Base-by-base conservation (phyloP, 2,329 filamentous ascomycete genomes). In the Sporothrix brasiliensis region DNA sequence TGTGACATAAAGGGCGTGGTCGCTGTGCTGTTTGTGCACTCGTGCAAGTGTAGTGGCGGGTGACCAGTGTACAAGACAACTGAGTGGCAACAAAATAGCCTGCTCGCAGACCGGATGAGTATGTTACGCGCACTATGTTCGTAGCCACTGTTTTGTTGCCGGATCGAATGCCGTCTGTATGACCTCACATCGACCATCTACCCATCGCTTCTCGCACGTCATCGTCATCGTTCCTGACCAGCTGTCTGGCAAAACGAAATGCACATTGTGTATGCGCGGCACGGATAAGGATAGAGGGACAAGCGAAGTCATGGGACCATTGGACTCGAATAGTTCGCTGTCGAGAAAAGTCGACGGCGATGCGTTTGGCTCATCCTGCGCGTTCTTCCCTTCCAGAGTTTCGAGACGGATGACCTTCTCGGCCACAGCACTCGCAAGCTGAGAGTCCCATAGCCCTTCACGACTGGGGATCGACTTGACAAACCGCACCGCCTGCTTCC, bases 371-470 rank as follows among this genome's bases (percentile, higher is more conserved):
- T 44, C 65, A 11, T 54, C 30, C 4, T 16, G 16, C 27, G 30
- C 30, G 14, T 30, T 11, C 16, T n/a, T 9, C 14, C 13, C 3
- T 13, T 60, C 16, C 3, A 24, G 6, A 6, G 44, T 21, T 19
- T 67, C 65, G 14, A 67, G 30, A 11, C 30, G 49, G 7, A 67
- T 54, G 30, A 67, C 50, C 11, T 53, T 50, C 9, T 53, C 21
- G 3, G 65, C 65, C 27, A 67, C 65, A 1, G 49, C 47, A 6
- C 65, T 53, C 10, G 65, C 27, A 9, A 67, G 50, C 14, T 67
- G 44, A 10, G 50, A 53, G 50, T 67, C 65, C 65, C 65, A 67
- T 14, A 67, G 14, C 3, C 65, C 65, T 54, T 67, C 65, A 10
- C 65, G 47, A 19, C 41, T 67, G 3, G 65, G 65, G n/a, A 67